Conservation (phyloP, 805 yeast genomes). For the Candida wancherniae region DNA sequence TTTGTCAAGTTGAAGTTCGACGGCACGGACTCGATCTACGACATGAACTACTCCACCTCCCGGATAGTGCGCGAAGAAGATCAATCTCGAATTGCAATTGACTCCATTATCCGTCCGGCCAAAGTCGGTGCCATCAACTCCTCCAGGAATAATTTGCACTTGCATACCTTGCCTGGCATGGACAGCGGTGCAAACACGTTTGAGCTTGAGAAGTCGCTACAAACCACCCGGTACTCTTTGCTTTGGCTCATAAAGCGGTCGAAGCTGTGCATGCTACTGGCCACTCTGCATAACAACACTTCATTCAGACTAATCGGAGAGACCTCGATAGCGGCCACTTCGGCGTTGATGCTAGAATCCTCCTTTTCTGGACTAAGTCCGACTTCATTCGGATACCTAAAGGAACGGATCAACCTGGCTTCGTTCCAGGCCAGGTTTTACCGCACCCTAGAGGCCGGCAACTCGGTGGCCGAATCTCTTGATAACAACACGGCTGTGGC, state of each 20-base stretch:
- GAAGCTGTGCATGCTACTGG: conserved; percentile 53
- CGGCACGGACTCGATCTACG: conserved; percentile 29
- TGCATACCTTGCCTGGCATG: conserved; percentile 14
- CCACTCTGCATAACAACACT: conserved; percentile 36
- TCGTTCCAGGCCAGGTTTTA: conserved; percentile 41
- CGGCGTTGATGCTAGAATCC: conserved; percentile 60
- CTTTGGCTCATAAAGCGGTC: conserved; percentile 49
- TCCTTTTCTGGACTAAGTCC: conserved; percentile 51
- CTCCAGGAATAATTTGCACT: too few species aligned
- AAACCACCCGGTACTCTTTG: conserved; percentile 7
- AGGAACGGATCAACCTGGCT: conserved; percentile 40
- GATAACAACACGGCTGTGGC: conserved; percentile 50
- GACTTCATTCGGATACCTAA: conserved; percentile 50
- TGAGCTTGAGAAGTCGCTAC: conserved; percentile 11
- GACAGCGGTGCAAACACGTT: conserved; percentile 2
- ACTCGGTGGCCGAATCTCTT: conserved; percentile 27
- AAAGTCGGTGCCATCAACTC: too few species aligned
- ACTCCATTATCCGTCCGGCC: conserved; percentile 41
- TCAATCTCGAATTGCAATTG: conserved; percentile 44
- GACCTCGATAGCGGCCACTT: conserved; percentile 48
- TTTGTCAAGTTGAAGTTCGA: conserved; percentile 32
- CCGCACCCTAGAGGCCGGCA: conserved; percentile 43
- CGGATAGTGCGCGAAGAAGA: conserved; percentile 29
- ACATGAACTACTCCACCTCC: conserved; percentile 30
- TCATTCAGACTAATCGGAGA: conserved; percentile 47